Conservation (phyloP, 768 basidiomycete species). For the Lactarius pseudohatsudake region DNA sequence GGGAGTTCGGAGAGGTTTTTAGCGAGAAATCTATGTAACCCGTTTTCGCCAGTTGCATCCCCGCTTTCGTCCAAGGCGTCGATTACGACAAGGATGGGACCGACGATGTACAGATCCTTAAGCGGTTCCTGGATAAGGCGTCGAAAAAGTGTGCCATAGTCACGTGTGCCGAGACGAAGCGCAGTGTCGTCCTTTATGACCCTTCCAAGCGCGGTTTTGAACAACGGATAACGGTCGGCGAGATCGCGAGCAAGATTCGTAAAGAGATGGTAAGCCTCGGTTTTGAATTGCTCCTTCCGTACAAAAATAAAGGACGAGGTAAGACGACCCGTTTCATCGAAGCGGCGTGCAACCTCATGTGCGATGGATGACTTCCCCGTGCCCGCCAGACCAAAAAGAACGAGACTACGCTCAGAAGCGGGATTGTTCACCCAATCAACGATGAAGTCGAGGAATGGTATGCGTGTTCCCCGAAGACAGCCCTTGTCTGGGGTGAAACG, state of each 20-base stretch:
- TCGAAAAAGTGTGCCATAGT: neutral
- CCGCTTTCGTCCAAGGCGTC: slow-evolving; percentile 6
- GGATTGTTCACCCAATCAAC: slow-evolving; percentile 1
- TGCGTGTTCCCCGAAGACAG: neutral
- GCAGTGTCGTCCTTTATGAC: neutral
- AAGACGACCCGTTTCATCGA: neutral
- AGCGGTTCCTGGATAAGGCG: neutral
- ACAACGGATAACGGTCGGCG: neutral
- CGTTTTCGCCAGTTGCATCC: neutral
- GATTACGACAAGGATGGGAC: neutral
- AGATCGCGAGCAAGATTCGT: neutral
- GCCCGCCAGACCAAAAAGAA: neutral
- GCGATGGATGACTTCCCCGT: neutral
- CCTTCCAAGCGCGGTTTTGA: neutral
- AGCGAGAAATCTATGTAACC: neutral
- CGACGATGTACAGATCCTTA: neutral
- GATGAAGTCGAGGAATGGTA: neutral
- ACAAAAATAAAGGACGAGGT: neutral
- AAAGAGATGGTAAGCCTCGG: neutral
- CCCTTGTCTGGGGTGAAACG: neutral
- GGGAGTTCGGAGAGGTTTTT: neutral
- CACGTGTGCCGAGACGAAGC: neutral
- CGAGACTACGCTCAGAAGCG: neutral
- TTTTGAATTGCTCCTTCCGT: neutral
- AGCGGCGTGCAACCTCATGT: neutral